These are phyloP conservation scores for Dalbergia cultrata DNA, from an alignment of 306 rosid genomes.

Conservation along the genomic window DNA sequence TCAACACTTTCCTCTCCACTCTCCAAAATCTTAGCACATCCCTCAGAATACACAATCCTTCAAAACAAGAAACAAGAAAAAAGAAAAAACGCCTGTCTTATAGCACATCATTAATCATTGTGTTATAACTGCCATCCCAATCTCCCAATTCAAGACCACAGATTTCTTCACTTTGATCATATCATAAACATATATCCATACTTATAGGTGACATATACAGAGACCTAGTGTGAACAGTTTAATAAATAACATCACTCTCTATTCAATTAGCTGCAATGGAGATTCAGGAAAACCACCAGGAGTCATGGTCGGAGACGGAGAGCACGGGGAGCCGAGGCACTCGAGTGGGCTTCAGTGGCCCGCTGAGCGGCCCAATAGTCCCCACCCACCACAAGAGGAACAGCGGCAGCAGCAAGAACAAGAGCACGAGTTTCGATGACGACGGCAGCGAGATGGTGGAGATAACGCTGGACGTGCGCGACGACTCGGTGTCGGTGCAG, in stretches of 20 bases:
- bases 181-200: not conserved
- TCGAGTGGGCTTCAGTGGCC: conserved; percentile 69
- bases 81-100: not conserved
- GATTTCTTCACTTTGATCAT: not conserved
- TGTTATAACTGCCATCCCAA: not conserved
- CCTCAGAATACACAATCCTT: not conserved
- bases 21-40: not conserved
- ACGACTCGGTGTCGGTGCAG: conserved; percentile 72
- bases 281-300: conserved; percentile 65
- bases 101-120: not conserved
- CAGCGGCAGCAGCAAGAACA: conserved; percentile 61
- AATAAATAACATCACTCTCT: not conserved
- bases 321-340: conserved; percentile 55
- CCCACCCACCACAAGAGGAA: conserved; percentile 42
- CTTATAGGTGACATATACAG: no score
- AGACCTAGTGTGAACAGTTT: not conserved
- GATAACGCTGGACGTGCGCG: conserved; percentile 76
- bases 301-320: conserved; percentile 71
- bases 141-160: conserved; percentile 1
- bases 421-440: conserved; percentile 63
- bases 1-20: not conserved
- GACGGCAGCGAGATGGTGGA: conserved; percentile 69
- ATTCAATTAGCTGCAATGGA: conserved; percentile 53
- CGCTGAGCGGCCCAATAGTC: conserved; percentile 61
- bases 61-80: no score